Conservation (phyloP, 148 eudicot species). For the Spergularia marina region DNA sequence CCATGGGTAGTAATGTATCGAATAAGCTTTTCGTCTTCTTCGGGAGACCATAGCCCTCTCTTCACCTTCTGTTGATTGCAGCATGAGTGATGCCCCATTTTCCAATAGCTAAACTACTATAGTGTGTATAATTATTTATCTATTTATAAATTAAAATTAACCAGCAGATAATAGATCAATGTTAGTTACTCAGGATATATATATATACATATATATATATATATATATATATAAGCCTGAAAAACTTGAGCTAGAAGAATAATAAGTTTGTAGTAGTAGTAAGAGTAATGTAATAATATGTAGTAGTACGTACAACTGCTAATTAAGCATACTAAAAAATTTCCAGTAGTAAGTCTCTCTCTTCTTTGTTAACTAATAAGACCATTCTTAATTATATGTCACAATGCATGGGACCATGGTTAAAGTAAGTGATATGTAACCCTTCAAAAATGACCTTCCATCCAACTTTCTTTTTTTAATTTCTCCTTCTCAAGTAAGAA, state of each 20-base stretch:
- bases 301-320: too few relatives aligned
- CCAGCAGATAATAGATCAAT: too few relatives aligned
- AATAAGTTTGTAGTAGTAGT: background rate
- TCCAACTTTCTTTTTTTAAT: constrained; percentile 15
- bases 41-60: constrained; percentile 95
- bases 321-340: background rate
- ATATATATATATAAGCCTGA: background rate
- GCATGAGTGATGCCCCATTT: constrained; percentile 90
- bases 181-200: too few relatives aligned
- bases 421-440: constrained; percentile 1
- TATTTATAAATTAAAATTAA: background rate
- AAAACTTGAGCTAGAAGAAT: background rate
- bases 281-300: too few relatives aligned
- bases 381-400: background rate
- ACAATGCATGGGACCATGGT: constrained; percentile 21
- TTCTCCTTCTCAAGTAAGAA: too few relatives aligned
- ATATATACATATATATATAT: too few relatives aligned
- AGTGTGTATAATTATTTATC: background rate
- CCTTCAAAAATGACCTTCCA: constrained; percentile 29
- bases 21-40: constrained; percentile 85
- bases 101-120: too few relatives aligned
- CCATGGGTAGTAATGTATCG: constrained; percentile 81
- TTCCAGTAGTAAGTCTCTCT: constrained; percentile 18
- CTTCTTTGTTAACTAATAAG: background rate
- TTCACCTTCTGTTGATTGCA: constrained; percentile 97